phyloP scores from a whole-genome alignment of 441 rosid species.

The Croton laevigatus region DNA sequence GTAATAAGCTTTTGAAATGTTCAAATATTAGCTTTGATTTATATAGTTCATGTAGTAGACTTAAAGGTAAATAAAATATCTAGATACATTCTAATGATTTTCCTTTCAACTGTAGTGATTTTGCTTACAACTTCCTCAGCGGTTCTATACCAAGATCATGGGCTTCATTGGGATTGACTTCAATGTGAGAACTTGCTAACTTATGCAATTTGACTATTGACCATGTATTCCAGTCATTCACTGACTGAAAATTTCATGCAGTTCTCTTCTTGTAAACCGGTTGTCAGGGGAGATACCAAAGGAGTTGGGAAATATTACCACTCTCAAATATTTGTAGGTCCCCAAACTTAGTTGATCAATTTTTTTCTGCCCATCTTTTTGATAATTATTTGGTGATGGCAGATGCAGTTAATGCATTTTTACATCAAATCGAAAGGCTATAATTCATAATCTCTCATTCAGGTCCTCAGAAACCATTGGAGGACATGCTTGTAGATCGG shows the following conservation, averaged over 20 bases:
- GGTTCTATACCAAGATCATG: constrained; percentile 72
- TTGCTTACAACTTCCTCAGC: constrained; percentile 69
- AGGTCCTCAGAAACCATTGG: neutral
- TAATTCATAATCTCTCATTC: neutral
- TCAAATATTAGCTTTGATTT: neutral
- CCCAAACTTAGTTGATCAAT: constrained; percentile 17
- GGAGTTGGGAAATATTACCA: constrained; percentile 53
- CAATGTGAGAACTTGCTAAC: constrained; percentile 26
- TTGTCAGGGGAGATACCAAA: constrained; percentile 79
- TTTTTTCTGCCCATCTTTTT: neutral
- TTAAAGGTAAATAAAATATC: neutral
- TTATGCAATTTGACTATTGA: neutral
- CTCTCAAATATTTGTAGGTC: constrained; percentile 69
- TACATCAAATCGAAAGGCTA: too few species aligned
- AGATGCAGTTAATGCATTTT: too few species aligned
- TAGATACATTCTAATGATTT: neutral
- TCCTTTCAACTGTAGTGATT: constrained; percentile 46
- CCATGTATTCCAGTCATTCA: neutral
- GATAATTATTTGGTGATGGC: constrained; percentile 10
- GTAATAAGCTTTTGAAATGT: constrained; percentile 40
- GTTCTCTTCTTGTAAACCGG: constrained; percentile 73
- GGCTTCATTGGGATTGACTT: constrained; percentile 47
- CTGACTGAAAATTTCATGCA: constrained; percentile 30
- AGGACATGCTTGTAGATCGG: neutral
- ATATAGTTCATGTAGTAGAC: neutral